A percentile compares a stretch with the other conserved stretches of the same genome.
Conservation (phyloP, 106 monocot species). For the Phalaenopsis aphrodite region DNA sequence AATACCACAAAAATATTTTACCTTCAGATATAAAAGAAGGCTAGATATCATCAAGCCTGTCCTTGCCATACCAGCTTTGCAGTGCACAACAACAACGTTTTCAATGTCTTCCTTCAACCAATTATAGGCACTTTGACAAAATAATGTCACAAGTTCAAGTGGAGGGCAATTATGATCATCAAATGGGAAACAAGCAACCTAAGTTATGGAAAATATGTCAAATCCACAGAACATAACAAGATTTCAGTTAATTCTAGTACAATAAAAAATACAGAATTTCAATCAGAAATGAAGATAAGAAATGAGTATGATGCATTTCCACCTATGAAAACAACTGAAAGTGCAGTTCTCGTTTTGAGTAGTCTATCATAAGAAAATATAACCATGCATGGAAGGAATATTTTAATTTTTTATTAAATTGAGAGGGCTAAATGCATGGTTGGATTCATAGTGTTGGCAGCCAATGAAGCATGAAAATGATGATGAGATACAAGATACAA, state of each 20-base stretch:
- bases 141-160: constrained; percentile 73
- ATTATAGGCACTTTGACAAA: constrained; percentile 96
- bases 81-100: constrained; percentile 97
- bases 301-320: no score
- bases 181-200: constrained; percentile 97
- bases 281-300: no score
- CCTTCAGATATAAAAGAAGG: constrained; percentile 93
- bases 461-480: not conserved
- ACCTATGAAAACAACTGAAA: no score
- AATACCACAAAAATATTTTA: constrained; percentile 16
- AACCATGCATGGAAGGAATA: no score
- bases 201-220: constrained; percentile 10
- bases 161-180: constrained; percentile 99
- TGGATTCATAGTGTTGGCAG: no score
- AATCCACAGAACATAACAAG: not conserved
- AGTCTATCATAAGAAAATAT: no score
- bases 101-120: constrained; percentile 99
- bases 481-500: not conserved
- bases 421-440: no score
- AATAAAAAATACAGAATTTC: not conserved
- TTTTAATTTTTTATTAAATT: no score
- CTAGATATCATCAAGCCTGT: constrained; percentile 98
- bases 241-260: not conserved
- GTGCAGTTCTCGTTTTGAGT: no score
- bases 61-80: constrained; percentile 99